Conservation (phyloP, 768 basidiomycete species). For the Pulveroboletus sp. region DNA sequence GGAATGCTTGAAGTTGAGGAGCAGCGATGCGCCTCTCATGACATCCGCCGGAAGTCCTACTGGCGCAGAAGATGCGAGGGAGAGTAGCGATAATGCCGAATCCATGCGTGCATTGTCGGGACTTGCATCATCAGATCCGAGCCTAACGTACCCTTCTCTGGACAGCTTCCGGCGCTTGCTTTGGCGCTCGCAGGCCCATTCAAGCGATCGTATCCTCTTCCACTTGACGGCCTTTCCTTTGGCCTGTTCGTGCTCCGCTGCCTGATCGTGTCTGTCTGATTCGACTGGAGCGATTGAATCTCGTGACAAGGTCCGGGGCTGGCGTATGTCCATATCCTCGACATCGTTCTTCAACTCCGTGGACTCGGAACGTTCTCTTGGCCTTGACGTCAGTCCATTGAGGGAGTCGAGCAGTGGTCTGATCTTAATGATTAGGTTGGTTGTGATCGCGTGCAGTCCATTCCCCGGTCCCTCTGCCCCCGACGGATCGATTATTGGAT, state of each 20-base stretch:
- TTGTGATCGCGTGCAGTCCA: constrained; percentile 1
- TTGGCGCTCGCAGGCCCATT: constrained; percentile 43
- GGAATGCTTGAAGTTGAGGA: constrained; percentile 29
- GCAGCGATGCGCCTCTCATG: constrained; percentile 25
- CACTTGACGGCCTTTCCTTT: constrained; percentile 4
- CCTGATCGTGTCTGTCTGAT: not conserved
- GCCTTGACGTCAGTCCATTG: constrained; percentile 10
- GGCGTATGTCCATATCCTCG: not conserved
- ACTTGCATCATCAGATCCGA: constrained; percentile 13
- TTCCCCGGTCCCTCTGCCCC: not conserved
- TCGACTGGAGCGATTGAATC: constrained; percentile 2
- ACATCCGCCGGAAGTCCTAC: constrained; percentile 18
- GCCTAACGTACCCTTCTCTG: constrained; percentile 14
- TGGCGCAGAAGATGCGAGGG: constrained; percentile 18
- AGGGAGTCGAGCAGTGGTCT: constrained; percentile 21
- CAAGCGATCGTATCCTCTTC: constrained; percentile 33
- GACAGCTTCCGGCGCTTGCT: constrained; percentile 33
- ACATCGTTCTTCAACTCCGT: not conserved
- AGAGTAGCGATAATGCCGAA: constrained; percentile 30
- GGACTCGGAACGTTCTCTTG: constrained; percentile 1
- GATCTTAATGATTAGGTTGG: constrained; percentile 19
- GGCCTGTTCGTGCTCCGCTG: constrained; percentile 6
- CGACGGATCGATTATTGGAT: not conserved
- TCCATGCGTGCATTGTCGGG: constrained; percentile 13
- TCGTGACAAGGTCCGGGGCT: not conserved